Conservation (phyloP, 129 eudicot genomes). For the Flaveria ramosissima region DNA sequence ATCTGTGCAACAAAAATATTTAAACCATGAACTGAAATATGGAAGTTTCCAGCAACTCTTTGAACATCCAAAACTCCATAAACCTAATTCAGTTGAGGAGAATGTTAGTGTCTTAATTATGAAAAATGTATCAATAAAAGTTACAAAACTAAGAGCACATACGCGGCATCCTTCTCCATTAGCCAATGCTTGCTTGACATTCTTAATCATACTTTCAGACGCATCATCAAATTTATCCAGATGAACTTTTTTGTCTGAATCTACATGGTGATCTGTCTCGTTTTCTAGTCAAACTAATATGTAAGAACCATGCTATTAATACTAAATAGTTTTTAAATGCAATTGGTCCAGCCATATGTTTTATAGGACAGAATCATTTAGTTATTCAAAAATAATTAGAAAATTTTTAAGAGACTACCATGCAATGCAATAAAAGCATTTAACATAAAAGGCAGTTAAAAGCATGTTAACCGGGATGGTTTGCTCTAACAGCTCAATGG, state of each 20-base stretch:
- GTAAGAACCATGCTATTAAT: too few species aligned
- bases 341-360: background rate
- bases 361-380: background rate
- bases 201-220: slow-evolving; percentile 68
- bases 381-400: background rate
- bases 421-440: background rate
- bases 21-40: slow-evolving; percentile 93
- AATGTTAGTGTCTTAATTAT: slow-evolving; percentile 2
- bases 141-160: slow-evolving; percentile 23
- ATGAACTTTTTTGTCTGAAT: slow-evolving; percentile 53
- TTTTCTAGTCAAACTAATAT: slow-evolving; percentile 40
- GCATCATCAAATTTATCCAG: slow-evolving; percentile 76
- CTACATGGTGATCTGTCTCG: slow-evolving; percentile 67
- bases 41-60: slow-evolving; percentile 99
- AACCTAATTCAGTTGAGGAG: slow-evolving; percentile 52
- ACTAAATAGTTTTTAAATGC: slow-evolving; percentile 9
- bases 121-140: slow-evolving; percentile 10
- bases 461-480: background rate
- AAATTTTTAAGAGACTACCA: background rate
- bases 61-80: slow-evolving; percentile 96
- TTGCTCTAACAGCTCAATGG: slow-evolving; percentile 1
- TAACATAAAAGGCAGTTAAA: background rate
- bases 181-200: slow-evolving; percentile 82
- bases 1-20: slow-evolving; percentile 95
- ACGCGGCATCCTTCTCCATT: slow-evolving; percentile 96